Evolutionary conservation across 73 alveolate species (phyloP), one percentile per base, ranked within the genome.

Genomic region (Vitrella brassicaformis): DNA sequence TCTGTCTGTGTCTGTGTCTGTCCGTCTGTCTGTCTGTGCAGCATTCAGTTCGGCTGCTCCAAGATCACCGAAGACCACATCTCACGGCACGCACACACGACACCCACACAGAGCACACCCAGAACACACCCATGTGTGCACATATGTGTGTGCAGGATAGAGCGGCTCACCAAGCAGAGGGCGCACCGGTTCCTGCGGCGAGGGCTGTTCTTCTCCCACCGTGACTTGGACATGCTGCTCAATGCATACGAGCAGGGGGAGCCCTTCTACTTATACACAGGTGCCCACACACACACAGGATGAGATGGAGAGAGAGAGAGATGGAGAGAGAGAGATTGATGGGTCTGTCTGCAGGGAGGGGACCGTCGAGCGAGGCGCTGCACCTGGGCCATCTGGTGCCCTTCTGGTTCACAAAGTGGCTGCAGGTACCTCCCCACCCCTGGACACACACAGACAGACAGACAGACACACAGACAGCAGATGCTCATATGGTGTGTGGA

Each of bases 201-300:
- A 82, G 99, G 97, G 28, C 84, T 96, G 30, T 96, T 93, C 95
- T 96, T 96, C 91, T 90, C 99, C 30, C 99, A 96, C 87, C 77
- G 99, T 88, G 99, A 95, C 71, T 78, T 96, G 31, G 96, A 92
- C 71, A 68, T 81, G 47, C 87, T 93, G 68, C 92, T 92, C 78
- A 75, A 27, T 19, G 72, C 72, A 31, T 27, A 28, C 10, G 98
- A 91, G 81, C 82, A 91, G 79, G 98, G 98, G 0, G 90, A 90
- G 75, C 92, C 94, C 22, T 96, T 95, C 87, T 96, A 88, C 90
- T 79, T 96, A 74, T 96, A 96, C 91, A 96, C 99, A 0, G 99
- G 99, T 1, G 71, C n/a, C n/a, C n/a, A n/a, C n/a, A n/a, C n/a
- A n/a, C n/a, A n/a, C n/a, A 66, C 39, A 70, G 39, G 39, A 31